Base-by-base conservation (phyloP, 2,329 filamentous ascomycete species). In the Fusarium sp. region DNA sequence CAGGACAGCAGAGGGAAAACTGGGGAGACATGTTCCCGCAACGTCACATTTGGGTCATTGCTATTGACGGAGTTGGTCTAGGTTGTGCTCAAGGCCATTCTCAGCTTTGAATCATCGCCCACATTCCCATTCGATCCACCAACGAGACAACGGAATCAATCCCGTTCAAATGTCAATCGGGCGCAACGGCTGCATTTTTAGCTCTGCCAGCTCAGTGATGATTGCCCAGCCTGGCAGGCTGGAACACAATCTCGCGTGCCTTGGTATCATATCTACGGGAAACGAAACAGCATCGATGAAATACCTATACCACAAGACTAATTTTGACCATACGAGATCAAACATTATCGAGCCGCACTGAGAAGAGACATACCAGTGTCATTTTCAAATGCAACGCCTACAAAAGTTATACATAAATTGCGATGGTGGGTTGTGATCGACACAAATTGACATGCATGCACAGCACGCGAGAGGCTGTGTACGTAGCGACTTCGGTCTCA, bases 401-500 rank as follows among this genome's bases (percentile, higher is more conserved):
- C n/a, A 49, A 7, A 17, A 20, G 14, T 42, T 17, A 39, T 39
- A 17, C 8, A 55, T 39, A 17, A 17, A 55, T 54, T 42, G 45
- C 28, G 26, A 48, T 28, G 40, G 52, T 36, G 43, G 50, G 42
- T 46, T 57, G 54, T 49, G 58, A 68, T 71, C 59, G 54, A 51
- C 58, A 51, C 34, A 42, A 42, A 34, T 58, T 65, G 40, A 57
- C 49, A 62, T 58, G 62, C 40, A 67, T 63, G 58, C 56, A 55
- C 49, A 54, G 58, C 49, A 56, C 28, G 34, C n/a, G 53, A 61
- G 58, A 63, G 62, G 58, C 61, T 72, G 57, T 72, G 72, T 53
- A 56, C 46, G 52, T 44, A 56, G 62, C 62, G 53, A 71, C 54
- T 59, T 59, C 44, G 50, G 59, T 63, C 69, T 74, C 72, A 74